Percentiles rank a stretch among this genome's conserved stretches.
Conservation (phyloP, 805 yeast species). For the Ascoidea rubescens region DNA sequence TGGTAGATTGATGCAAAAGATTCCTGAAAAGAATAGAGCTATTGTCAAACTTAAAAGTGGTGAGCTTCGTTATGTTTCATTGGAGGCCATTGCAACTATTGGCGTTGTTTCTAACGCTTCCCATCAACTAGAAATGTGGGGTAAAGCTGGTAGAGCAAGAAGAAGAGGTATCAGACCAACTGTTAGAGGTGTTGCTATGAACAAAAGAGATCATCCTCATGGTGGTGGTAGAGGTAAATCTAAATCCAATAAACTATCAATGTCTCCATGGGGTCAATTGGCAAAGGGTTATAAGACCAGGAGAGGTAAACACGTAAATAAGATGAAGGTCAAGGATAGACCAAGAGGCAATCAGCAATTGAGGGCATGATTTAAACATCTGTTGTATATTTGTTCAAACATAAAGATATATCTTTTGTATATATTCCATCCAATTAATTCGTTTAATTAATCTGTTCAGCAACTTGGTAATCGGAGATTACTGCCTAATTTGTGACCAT, state of each 20-base stretch:
- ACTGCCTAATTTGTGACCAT: too few species aligned
- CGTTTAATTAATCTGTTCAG: too few species aligned
- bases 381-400: too few species aligned
- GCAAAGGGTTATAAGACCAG: conserved; percentile 93
- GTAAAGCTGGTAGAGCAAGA: conserved; percentile 94
- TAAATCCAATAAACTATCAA: conserved; percentile 86
- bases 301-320: conserved; percentile 75
- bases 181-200: conserved; percentile 97
- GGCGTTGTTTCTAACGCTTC: conserved; percentile 90
- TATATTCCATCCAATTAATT: too few species aligned
- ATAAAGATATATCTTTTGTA: too few species aligned
- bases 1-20: conserved; percentile 74
- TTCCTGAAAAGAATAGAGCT: conserved; percentile 57
- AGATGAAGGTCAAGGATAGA: conserved; percentile 80
- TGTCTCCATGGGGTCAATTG: conserved; percentile 91
- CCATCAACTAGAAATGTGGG: conserved; percentile 77
- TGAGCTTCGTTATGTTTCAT: conserved; percentile 79
- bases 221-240: conserved; percentile 99
- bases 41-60: conserved; percentile 78
- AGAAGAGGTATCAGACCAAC: conserved; percentile 88
- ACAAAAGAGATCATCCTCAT: conserved; percentile 93
- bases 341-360: conserved; percentile 49
- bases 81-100: conserved; percentile 84
- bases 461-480: too few species aligned
- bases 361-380: conserved; percentile 1